Conservation (phyloP, 73 alveolate genomes). For the Halteria grandinella region DNA sequence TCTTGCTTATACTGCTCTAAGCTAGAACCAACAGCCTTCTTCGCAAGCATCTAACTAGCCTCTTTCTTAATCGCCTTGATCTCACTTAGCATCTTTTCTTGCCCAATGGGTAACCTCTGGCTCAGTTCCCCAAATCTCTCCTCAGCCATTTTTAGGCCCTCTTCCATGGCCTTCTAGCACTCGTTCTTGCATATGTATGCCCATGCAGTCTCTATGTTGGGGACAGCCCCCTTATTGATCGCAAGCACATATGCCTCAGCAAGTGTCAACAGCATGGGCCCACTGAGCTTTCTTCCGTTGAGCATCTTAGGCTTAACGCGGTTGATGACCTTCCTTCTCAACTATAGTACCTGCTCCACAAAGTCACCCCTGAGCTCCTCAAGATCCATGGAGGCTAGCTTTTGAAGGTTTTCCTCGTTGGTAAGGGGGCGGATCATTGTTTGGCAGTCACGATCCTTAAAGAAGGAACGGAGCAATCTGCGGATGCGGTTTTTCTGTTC, state of each 20-base stretch:
- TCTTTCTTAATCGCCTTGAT: too few relatives aligned
- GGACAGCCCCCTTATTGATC: slow-evolving; percentile 79
- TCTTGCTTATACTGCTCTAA: slow-evolving; percentile 50
- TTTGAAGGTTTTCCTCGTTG: slow-evolving; percentile 81
- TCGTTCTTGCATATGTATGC: slow-evolving; percentile 78
- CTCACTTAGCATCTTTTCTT: too few relatives aligned
- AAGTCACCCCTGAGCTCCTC: slow-evolving; percentile 78
- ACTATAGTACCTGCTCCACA: slow-evolving; percentile 69
- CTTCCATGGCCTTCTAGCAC: too few relatives aligned
- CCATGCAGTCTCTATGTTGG: slow-evolving; percentile 81
- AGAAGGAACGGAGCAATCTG: slow-evolving; percentile 81
- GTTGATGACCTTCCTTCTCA: slow-evolving; percentile 71
- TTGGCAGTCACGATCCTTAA: slow-evolving; percentile 88
- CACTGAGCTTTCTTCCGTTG: slow-evolving; percentile 57
- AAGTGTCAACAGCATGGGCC: slow-evolving; percentile 42
- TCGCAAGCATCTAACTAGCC: too few relatives aligned
- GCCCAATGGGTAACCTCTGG: too few relatives aligned
- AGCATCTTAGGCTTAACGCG: slow-evolving; percentile 65
- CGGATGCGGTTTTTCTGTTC: slow-evolving; percentile 88
- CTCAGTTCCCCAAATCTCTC: too few relatives aligned
- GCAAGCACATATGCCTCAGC: slow-evolving; percentile 40
- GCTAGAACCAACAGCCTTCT: slow-evolving; percentile 65
- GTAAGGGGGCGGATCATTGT: slow-evolving; percentile 92
- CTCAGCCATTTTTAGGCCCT: too few relatives aligned
- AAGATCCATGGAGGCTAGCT: slow-evolving; percentile 69